phyloP scores from a whole-genome alignment of 2,329 filamentous ascomycete species.

The Drechslerella coelobrocha region DNA sequence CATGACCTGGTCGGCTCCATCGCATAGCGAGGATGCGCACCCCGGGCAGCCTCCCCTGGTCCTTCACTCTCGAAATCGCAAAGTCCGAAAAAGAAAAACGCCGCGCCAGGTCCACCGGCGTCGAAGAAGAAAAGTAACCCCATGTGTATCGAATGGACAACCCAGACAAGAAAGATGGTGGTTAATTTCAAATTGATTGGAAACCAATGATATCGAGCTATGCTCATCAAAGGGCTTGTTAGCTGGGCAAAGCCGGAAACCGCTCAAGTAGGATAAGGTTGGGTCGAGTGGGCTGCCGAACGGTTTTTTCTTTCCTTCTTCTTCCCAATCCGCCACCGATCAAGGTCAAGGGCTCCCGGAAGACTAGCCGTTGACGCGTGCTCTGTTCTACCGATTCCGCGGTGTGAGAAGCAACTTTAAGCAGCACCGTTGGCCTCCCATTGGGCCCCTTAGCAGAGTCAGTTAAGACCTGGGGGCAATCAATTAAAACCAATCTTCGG shows the following conservation, averaged over 20 bases:
- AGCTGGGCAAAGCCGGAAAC: constrained; percentile 41
- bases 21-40: constrained; percentile 41
- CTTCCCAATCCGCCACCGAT: constrained; percentile 32
- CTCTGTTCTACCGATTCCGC: constrained; percentile 51
- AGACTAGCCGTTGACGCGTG: constrained; percentile 51
- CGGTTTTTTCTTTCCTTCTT: constrained; percentile 40
- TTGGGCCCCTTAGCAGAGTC: constrained; percentile 32
- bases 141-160: constrained; percentile 41
- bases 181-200: constrained; percentile 51
- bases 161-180: constrained; percentile 27
- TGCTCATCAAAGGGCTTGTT: constrained; percentile 40
- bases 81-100: constrained; percentile 43
- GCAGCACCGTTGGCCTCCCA: constrained; percentile 36
- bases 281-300: constrained; percentile 27
- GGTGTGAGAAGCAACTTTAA: constrained; percentile 40
- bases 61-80: constrained; percentile 30
- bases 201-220: constrained; percentile 49
- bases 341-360: constrained; percentile 49
- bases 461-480: constrained; percentile 37
- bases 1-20: constrained; percentile 36
- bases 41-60: constrained; percentile 26
- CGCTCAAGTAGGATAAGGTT: constrained; percentile 45
- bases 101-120: constrained; percentile 22
- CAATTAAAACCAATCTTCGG: constrained; percentile 46
- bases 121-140: constrained; percentile 34